phyloP scores from a whole-genome alignment of 2,329 filamentous ascomycete species.

The Lachnellula occidentalis region DNA sequence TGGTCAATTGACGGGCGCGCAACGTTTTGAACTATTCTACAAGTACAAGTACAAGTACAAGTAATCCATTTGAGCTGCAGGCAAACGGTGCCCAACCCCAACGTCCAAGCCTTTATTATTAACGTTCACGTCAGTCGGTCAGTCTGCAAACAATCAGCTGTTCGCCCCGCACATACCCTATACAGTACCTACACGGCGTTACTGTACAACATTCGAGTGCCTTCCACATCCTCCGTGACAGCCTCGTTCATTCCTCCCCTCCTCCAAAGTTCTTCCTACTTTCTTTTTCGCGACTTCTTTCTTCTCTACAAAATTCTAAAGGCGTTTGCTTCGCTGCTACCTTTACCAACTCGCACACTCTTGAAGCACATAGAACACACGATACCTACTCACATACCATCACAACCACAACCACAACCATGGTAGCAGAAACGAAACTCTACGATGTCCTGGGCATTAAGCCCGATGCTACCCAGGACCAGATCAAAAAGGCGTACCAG shows the following conservation, averaged over 20 bases:
- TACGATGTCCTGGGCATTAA: constrained; percentile 82
- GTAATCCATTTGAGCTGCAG: too few relatives aligned
- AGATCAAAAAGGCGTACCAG: constrained; percentile 96
- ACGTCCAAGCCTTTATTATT: not conserved
- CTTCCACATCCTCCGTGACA: constrained; percentile 2
- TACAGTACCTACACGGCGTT: too few relatives aligned
- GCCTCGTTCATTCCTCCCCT: not conserved
- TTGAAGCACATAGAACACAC: not conserved
- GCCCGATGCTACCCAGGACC: constrained; percentile 77
- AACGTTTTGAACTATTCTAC: not conserved
- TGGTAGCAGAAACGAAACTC: constrained; percentile 94
- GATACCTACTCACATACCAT: not conserved
- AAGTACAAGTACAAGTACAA: too few relatives aligned
- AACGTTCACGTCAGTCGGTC: not conserved
- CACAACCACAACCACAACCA: constrained; percentile 38
- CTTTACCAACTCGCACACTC: not conserved
- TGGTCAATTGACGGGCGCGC: constrained; percentile 17
- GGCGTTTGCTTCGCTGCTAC: not conserved
- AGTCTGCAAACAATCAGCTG: constrained; percentile 19
- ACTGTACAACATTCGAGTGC: not conserved
- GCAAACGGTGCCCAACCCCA: too few relatives aligned
- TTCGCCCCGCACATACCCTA: constrained; percentile 1
- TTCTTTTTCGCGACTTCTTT: not conserved
- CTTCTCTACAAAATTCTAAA: not conserved
- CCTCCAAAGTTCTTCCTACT: not conserved